phyloP scores from a whole-genome alignment of 164 flowering plant species.

The Macadamia tetraphylla region DNA sequence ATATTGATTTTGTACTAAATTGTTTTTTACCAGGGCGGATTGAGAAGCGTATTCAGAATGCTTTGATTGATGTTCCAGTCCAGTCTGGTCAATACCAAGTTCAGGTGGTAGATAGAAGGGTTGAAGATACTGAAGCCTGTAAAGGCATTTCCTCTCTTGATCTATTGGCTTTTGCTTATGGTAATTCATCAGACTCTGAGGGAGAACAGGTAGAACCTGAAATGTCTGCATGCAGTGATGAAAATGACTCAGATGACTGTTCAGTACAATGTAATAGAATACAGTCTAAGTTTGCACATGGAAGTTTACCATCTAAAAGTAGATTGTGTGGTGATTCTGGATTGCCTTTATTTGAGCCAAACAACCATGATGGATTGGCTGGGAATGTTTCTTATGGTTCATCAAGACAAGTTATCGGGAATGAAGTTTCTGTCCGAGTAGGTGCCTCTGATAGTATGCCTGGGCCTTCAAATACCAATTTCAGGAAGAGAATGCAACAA shows the following conservation, averaged over 20 bases:
- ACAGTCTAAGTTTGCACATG: not conserved
- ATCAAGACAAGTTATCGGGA: constrained; percentile 10
- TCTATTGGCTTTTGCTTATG: constrained; percentile 71
- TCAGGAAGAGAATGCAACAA: constrained; percentile 15
- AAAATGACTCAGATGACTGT: constrained; percentile 20
- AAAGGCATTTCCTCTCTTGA: constrained; percentile 61
- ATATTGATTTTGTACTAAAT: not conserved
- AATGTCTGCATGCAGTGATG: constrained; percentile 19
- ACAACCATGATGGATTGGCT: constrained; percentile 20
- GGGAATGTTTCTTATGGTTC: constrained; percentile 9
- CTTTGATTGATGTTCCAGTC: constrained; percentile 46
- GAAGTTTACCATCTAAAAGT: constrained; percentile 6
- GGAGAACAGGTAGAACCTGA: constrained; percentile 45
- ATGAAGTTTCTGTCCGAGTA: constrained; percentile 21
- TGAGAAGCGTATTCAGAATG: constrained; percentile 28
- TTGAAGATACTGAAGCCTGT: constrained; percentile 22
- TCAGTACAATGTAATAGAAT: constrained; percentile 9
- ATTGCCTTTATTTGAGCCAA: constrained; percentile 17
- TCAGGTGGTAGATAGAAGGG: constrained; percentile 25
- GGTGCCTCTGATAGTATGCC: constrained; percentile 15
- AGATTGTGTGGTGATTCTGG: constrained; percentile 15
- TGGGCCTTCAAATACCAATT: constrained; percentile 14
- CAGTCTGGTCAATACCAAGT: constrained; percentile 31
- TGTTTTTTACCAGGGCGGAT: constrained; percentile 28
- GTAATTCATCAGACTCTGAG: constrained; percentile 83